Base-by-base conservation (phyloP, 2,329 filamentous ascomycete genomes). In the Aureobasidium sp. region DNA sequence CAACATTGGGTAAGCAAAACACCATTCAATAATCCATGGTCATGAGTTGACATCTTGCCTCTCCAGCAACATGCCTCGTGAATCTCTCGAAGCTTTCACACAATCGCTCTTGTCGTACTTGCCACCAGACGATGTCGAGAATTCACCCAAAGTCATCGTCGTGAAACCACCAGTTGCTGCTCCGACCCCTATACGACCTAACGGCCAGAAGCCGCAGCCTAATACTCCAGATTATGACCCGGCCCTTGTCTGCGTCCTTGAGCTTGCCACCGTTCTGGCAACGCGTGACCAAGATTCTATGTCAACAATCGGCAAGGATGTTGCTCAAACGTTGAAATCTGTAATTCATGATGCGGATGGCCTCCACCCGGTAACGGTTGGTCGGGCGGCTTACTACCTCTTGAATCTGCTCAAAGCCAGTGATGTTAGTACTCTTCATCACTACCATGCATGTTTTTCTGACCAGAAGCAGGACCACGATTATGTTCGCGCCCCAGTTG, bases 401-500 rank as follows among this genome's bases (percentile, higher is more conserved):
- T 81, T 99, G 61, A 87, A 83, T 66, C 77, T 97, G 45, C 79
- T 99, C 42, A 87, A 89, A 67, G 84, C 88, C 25, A 93, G 91
- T 77, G 95, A 96, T 74, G 89, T 92, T 81, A 77, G 88, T 78
- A 44, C 13, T 15, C 5, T 45, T 15, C 27, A 25, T 21, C n/a
- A 25, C 39, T 7, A 16, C 15, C 21, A n/a, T 29, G n/a, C 25
- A 16, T 37, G 32, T 65, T 67, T 30, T 32, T 11, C 48, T 44
- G 52, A 47, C 53, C 58, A 44, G 57, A 47, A 34, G 2, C 66
- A 92, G 88, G 89, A 96, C 67, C 85, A 93, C 69, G 90, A 95
- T 69, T 96, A 94, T 72, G 87, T 97, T 69, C 90, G 94, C 62
- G 90, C 92, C 1, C 94, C 94, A 1, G 89, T 97, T 55, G 83